Base-by-base conservation (phyloP, 2,329 filamentous ascomycete genomes). In the Fusarium sp. region DNA sequence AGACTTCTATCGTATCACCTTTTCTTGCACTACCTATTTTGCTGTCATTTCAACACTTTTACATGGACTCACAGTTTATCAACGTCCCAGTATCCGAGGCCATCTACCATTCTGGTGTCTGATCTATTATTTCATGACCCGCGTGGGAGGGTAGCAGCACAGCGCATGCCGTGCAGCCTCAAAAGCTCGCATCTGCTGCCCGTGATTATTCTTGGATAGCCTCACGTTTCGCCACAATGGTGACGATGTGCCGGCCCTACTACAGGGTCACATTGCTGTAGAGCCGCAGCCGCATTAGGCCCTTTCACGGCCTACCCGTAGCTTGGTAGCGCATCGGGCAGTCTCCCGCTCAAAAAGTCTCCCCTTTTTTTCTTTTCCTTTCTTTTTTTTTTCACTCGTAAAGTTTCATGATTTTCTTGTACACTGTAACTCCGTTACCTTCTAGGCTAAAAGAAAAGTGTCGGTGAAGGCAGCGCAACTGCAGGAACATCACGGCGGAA, bases 401-500 rank as follows among this genome's bases (percentile, higher is more conserved):
- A 11, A 63, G 52, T 69, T 63, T 74, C 72, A 61, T 59, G 65
- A 66, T 33, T 61, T 61, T 69, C 52, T 24, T 20, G 18, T 14
- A 10, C n/a, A 31, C 29, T 10, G 29, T 31, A 31, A 31, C 29
- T 31, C 29, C 29, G 29, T 29, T 31, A 31, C 29, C 29, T 31
- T 31, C 29, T 31, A 18, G 24, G 16, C n/a, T 37, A 27, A 27
- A 27, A 27, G 16, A 16, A 37, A 72, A 73, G 62, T 74, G 77
- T 79, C 77, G 77, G 77, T 79, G 77, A 79, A 69, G 60, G 14
- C 29, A 27, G 29, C 75, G 73, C 72, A 71, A 72, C 72, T 75
- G 69, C 74, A 79, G 74, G 77, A 76, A 78, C 77, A 77, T 77
- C 50, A 68, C 71, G 73, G 73, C 71, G 71, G 71, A 50, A 74